A percentile compares a stretch with the other conserved stretches of the same genome.
Conservation (phyloP, 306 rosid species). For the Crotalaria pallida region DNA sequence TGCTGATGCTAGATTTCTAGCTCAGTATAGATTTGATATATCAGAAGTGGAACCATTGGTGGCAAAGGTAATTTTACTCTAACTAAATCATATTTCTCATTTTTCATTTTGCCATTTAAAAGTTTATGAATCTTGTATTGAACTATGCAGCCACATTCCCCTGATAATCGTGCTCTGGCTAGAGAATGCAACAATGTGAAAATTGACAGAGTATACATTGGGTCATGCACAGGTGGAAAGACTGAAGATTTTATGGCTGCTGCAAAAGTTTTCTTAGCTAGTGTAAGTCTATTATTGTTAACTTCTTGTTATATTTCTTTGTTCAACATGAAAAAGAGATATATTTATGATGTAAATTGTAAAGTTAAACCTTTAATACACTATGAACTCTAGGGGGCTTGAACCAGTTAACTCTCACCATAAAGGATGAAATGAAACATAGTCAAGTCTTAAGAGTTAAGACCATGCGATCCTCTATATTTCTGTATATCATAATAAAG, state of each 20-base stretch:
- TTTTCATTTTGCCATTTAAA: background rate
- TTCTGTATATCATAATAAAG: background rate
- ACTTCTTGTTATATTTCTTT: background rate
- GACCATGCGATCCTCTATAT: background rate
- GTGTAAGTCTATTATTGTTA: conserved; percentile 41
- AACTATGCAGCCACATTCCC: conserved; percentile 84
- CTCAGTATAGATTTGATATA: conserved; percentile 77
- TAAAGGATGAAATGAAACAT: too few relatives aligned
- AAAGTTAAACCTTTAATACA: background rate
- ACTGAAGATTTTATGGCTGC: conserved; percentile 85
- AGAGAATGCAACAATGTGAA: conserved; percentile 96
- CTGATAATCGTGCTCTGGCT: conserved; percentile 90
- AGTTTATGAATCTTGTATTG: background rate
- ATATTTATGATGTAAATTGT: background rate
- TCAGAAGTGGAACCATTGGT: conserved; percentile 86
- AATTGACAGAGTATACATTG: conserved; percentile 84
- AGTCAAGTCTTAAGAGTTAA: too few relatives aligned
- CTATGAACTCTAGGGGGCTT: background rate
- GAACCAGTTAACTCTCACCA: background rate
- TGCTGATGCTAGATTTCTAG: conserved; percentile 52
- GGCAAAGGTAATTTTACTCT: conserved; percentile 59
- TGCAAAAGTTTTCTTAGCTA: conserved; percentile 73
- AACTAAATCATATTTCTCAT: background rate
- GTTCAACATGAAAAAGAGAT: background rate
- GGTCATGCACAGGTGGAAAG: conserved; percentile 97